Evolutionary conservation across 176 grass and related monocot species (phyloP).

Genomic region (Paspalum vaginatum): DNA sequence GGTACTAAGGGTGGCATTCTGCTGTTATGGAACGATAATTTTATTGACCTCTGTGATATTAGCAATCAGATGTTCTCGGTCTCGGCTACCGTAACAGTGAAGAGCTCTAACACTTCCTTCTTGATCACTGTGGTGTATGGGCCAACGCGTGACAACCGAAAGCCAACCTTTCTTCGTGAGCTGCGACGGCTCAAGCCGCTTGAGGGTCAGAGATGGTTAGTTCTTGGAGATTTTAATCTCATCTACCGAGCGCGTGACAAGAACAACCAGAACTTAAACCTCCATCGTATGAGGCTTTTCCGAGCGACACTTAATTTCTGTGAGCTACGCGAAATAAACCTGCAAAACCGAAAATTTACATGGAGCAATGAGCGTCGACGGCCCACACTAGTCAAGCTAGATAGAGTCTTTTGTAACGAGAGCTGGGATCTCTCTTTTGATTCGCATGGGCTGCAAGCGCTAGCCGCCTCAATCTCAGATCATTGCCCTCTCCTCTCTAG

Average conservation of each 20-base stretch:
- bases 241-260: neutral
- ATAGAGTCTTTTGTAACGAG: no score
- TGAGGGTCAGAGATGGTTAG: neutral
- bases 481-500: neutral
- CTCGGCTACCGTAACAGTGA: no score
- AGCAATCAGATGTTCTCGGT: neutral
- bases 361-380: neutral
- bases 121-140: neutral
- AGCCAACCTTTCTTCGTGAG: neutral
- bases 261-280: neutral
- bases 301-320: rapidly evolving
- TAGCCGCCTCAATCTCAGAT: no score
- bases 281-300: neutral
- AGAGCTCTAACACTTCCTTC: neutral
- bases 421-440: no score
- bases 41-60: no score
- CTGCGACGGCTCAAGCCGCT: rapidly evolving
- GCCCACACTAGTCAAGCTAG: neutral
- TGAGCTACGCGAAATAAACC: neutral
- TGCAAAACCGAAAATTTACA: neutral
- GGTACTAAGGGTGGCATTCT: no score
- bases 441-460: no score
- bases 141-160: neutral
- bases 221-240: neutral
- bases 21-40: no score